These are phyloP conservation scores for Alternaria postmessia DNA, from an alignment of 2,329 filamentous ascomycete genomes.

Conservation along the genomic window DNA sequence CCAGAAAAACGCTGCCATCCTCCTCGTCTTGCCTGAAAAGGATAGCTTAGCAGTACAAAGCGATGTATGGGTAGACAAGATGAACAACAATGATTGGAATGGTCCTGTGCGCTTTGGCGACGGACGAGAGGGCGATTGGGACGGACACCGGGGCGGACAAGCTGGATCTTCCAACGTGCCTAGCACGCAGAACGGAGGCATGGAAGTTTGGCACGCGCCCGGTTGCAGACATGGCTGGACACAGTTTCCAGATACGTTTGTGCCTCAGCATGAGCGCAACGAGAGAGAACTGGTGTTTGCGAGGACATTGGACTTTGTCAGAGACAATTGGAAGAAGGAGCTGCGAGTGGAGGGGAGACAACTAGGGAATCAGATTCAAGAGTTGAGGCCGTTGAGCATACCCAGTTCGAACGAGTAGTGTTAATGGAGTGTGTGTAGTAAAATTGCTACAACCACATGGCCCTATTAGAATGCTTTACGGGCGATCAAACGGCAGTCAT, in stretches of 20 bases:
- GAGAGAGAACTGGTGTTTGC: constrained; percentile 49
- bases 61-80: constrained; percentile 54
- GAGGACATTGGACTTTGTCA: constrained; percentile 48
- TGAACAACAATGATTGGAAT: constrained; percentile 45
- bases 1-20: constrained; percentile 50
- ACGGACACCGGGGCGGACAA: constrained; percentile 32
- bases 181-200: constrained; percentile 38
- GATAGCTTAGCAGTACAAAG: constrained; percentile 54
- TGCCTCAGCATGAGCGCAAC: constrained; percentile 50
- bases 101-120: constrained; percentile 47
- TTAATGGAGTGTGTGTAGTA: neutral
- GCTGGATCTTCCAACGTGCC: constrained; percentile 21
- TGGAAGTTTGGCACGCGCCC: constrained; percentile 52
- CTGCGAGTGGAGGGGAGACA: constrained; percentile 22
- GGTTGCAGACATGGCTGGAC: constrained; percentile 54
- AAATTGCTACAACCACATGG: neutral
- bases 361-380: constrained; percentile 26
- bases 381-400: constrained; percentile 29
- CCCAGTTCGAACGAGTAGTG: constrained; percentile 15
- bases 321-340: constrained; percentile 45
- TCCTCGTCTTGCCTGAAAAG: constrained; percentile 54
- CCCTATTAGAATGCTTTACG: neutral
- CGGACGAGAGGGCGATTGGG: constrained; percentile 42
- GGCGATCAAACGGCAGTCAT: neutral
- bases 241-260: constrained; percentile 51